Base-by-base conservation (phyloP, 192 early-diverging fungal genomes). In the Jimgerdemannia flammicorona region DNA sequence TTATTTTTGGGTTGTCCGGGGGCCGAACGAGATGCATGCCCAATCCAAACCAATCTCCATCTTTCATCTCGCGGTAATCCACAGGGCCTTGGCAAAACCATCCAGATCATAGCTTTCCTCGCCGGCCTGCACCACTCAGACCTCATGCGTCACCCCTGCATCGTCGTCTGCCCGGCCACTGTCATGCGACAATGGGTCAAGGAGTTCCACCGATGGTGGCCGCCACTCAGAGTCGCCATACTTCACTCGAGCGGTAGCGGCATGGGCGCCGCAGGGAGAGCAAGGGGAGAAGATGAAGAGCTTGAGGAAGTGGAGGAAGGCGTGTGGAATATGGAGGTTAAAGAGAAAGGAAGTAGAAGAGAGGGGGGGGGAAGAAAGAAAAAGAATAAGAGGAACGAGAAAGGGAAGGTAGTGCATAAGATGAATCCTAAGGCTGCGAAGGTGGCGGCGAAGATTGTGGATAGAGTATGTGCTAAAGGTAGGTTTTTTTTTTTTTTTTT, bases 81-180 rank as follows among this genome's bases (percentile, higher is more conserved):
- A 4, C 72, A 92, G 91, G 96, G 95, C 2, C 79, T 97, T 2
- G 97, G 97, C 9, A 99, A 99, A 73, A 99, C 97, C 0, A 90
- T 98, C 43, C 97, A 99, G 76, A 86, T 95, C 4, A 92, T 94
- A 43, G 82, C 94, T 19, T 97, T 96, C 73, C 83, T 99, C 20
- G 90, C 92, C 4, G 89, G 93, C 8, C 82, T 99, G 64, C 84
- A 88, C 67, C 90, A 93, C 75, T 96, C 95, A 4, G 77, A 78
- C 7, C 72, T 92, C 63, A 84, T 95, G 3, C 80, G 78, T 3
- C 74, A 83, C 54, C 83, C 85, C 0, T 72, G 79, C 18, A 75
- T 91, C 4, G 75, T 95, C 41, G 87, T 95, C 29, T 95, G 93
- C 69, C 93, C 93, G 10, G 93, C 93, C 1, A 95, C 93, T 43